Base-by-base conservation (phyloP, 345 rosid genomes). In the Bruguiera sexangula region DNA sequence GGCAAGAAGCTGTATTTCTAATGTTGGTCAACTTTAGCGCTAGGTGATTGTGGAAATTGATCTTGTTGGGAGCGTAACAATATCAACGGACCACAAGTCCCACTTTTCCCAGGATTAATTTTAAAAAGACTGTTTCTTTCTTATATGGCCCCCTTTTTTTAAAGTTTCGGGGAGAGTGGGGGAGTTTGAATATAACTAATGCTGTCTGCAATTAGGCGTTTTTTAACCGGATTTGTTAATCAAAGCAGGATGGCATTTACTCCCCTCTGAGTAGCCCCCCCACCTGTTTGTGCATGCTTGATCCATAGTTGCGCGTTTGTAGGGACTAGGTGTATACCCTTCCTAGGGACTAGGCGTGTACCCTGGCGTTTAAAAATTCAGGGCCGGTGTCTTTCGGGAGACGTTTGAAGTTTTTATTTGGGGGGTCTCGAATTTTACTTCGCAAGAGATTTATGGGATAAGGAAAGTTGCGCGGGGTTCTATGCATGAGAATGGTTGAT, bases 21-120 rank as follows among this genome's bases (percentile, higher is more conserved):
- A 82, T 86, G 81, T 81, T 75, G 80, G 81, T 79, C 77, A 65
- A 80, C 82, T 73, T 24, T 83, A 83, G 87, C 73, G 51, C 73
- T 86, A 82, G 91, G 85, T 78, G 75, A 76, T 82, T 79, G 89
- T 85, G 86, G 64, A 79, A 85, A 82, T 79, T 78, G 74, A 83
- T 82, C 73, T 69, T 59, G 70, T 66, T 70, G 78, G 71, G 65
- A 78, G 70, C 83, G 70, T 76, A 76, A 81, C 83, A 60, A 78
- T 77, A 77, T 69, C 66, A 36, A 75, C 62, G 67, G 48, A 78
- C 83, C 70, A 39, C 39, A 55, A 67, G 11, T 55, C 29, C 64
- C 34, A 69, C 66, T 30, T 57, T 67, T 61, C 66, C 22, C 51
- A 67, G 81, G 73, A 50, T 70, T 77, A 79, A 77, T 61, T 76